Percentiles rank a stretch among this genome's conserved stretches.
phyloP scores from a whole-genome alignment of 2,329 filamentous ascomycete species.

The Aspergillus proliferans region DNA sequence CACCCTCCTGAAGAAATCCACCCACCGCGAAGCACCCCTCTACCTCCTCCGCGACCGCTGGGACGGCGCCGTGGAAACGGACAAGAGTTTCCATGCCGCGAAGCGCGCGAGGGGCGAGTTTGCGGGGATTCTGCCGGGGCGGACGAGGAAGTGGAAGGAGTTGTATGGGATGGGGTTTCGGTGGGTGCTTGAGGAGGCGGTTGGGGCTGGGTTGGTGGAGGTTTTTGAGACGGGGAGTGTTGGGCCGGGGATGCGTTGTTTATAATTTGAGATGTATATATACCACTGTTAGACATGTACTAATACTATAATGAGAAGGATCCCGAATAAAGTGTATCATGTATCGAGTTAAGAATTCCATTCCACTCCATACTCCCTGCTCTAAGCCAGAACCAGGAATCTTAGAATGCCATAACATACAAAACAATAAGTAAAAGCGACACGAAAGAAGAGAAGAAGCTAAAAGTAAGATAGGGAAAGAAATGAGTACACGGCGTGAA shows the following conservation, averaged over 20 bases:
- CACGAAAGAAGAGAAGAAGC: no score
- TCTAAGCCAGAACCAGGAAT: no score
- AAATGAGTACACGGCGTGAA: no score
- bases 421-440: no score
- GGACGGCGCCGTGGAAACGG: constrained; percentile 54
- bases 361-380: no score
- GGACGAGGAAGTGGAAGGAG: constrained; percentile 58
- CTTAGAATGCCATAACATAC: no score
- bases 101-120: constrained; percentile 54
- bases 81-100: constrained; percentile 39
- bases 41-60: constrained; percentile 54
- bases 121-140: constrained; percentile 49
- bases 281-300: not conserved
- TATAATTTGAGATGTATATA: constrained; percentile 7
- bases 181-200: constrained; percentile 56
- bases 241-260: constrained; percentile 46
- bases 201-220: constrained; percentile 56
- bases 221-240: constrained; percentile 59
- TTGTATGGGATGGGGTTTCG: constrained; percentile 55
- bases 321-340: not conserved
- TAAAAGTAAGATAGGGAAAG: no score
- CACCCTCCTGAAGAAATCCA: constrained; percentile 46
- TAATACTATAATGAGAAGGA: not conserved
- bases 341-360: no score
- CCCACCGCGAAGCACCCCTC: constrained; percentile 49